These are phyloP conservation scores for Xylaria scruposa DNA, from an alignment of 495 filamentous ascomycete species.

Conservation along the genomic window DNA sequence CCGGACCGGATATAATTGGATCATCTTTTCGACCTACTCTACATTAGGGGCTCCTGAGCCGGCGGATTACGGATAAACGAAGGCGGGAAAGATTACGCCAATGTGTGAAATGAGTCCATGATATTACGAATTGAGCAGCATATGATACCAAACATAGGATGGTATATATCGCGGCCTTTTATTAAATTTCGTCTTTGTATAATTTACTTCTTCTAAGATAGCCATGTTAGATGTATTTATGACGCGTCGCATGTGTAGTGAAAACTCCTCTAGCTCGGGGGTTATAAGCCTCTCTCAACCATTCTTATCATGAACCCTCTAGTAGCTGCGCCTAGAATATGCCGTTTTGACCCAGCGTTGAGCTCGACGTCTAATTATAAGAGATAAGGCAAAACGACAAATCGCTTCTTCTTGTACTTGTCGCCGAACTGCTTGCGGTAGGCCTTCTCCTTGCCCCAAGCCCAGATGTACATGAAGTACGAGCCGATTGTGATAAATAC, in stretches of 20 bases:
- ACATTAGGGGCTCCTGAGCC: neutral
- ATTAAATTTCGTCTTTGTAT: neutral
- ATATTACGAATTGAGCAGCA: neutral
- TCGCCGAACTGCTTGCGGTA: slow-evolving; percentile 89
- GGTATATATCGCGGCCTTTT: neutral
- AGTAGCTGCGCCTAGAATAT: neutral
- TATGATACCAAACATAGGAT: neutral
- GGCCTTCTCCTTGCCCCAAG: slow-evolving; percentile 86
- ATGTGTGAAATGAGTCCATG: neutral
- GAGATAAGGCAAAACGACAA: slow-evolving; percentile 75
- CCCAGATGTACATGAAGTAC: slow-evolving; percentile 84
- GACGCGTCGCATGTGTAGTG: neutral
- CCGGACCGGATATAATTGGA: neutral
- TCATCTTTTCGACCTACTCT: neutral
- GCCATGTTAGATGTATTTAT: neutral
- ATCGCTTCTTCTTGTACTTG: slow-evolving; percentile 89
- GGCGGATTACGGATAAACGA: neutral
- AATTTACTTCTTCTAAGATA: slow-evolving; percentile 10
- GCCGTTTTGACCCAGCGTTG: neutral
- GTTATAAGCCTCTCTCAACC: neutral
- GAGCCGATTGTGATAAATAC: slow-evolving; percentile 73
- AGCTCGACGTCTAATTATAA: slow-evolving; percentile 38
- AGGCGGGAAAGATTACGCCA: neutral
- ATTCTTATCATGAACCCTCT: neutral
- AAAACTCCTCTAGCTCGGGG: neutral